Evolutionary conservation across 768 basidiomycete genomes (phyloP).

Genomic region (Tylopilus balloui): DNA sequence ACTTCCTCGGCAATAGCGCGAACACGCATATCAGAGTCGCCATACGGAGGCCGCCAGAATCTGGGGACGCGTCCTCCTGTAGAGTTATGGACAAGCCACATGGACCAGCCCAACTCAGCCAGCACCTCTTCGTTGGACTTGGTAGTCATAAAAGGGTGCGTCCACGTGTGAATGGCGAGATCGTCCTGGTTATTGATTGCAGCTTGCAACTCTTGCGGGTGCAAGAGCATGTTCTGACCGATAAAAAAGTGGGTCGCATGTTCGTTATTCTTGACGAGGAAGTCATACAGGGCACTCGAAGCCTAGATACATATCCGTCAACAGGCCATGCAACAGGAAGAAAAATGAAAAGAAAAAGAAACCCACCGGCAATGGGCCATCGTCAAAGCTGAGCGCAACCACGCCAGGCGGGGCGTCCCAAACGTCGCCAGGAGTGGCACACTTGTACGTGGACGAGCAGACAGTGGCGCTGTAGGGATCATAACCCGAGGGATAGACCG

Average conservation of each 20-base stretch:
- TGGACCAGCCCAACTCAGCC: constrained; percentile 74
- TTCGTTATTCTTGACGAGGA: constrained; percentile 60
- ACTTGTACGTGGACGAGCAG: constrained; percentile 77
- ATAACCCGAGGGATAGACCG: constrained; percentile 36
- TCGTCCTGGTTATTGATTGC: constrained; percentile 44
- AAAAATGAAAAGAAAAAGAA: not conserved
- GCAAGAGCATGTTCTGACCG: constrained; percentile 64
- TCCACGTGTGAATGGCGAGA: constrained; percentile 50
- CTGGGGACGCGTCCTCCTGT: constrained; percentile 71
- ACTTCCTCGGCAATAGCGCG: constrained; percentile 81
- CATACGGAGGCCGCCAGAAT: constrained; percentile 89
- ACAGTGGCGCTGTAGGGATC: constrained; percentile 47
- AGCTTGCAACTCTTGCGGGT: constrained; percentile 51
- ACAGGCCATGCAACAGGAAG: not conserved
- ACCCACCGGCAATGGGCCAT: constrained; percentile 61
- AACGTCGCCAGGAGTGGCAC: constrained; percentile 54
- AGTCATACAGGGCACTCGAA: constrained; percentile 52
- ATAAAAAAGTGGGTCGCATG: constrained; percentile 90
- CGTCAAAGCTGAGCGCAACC: constrained; percentile 70
- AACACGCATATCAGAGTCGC: constrained; percentile 80
- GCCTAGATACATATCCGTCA: constrained; percentile 27
- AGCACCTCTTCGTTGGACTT: constrained; percentile 64
- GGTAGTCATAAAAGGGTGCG: constrained; percentile 79
- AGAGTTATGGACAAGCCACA: constrained; percentile 73
- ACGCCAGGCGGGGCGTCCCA: constrained; percentile 74